phyloP scores from a whole-genome alignment of 495 filamentous ascomycete species.

The Rhypophila decipiens region DNA sequence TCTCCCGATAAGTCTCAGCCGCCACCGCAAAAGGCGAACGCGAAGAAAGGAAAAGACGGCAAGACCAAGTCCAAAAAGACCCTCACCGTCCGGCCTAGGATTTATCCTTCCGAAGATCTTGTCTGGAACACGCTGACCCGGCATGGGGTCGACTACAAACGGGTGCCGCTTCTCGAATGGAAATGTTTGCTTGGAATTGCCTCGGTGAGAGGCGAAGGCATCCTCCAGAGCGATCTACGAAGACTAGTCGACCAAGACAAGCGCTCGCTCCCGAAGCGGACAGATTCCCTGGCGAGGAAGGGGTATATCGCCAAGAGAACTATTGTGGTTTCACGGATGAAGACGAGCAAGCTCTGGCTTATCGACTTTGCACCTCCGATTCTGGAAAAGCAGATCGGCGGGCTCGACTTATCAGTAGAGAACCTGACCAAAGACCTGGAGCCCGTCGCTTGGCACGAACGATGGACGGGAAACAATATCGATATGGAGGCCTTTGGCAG shows the following conservation, averaged over 20 bases:
- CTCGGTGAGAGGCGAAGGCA: constrained; percentile 59
- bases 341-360: constrained; percentile 64
- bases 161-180: constrained; percentile 63
- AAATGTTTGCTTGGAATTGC: constrained; percentile 73
- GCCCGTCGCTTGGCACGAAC: constrained; percentile 38
- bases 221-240: constrained; percentile 74
- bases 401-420: constrained; percentile 23
- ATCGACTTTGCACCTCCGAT: constrained; percentile 48
- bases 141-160: constrained; percentile 67
- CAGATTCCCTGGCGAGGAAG: constrained; percentile 62
- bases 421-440: constrained; percentile 34
- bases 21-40: background rate
- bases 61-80: constrained; percentile 17
- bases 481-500: constrained; percentile 44
- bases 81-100: constrained; percentile 24
- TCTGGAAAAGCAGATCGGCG: constrained; percentile 27
- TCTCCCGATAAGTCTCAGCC: constrained; percentile 1
- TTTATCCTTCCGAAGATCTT: constrained; percentile 35
- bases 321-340: constrained; percentile 54
- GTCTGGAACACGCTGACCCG: constrained; percentile 76
- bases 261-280: constrained; percentile 76
- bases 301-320: constrained; percentile 82
- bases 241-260: constrained; percentile 78
- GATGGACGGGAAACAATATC: constrained; percentile 47
- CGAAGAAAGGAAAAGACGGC: no score